These are phyloP conservation scores for Lepidium didymum DNA, from an alignment of 345 rosid genomes.

Conservation along the genomic window DNA sequence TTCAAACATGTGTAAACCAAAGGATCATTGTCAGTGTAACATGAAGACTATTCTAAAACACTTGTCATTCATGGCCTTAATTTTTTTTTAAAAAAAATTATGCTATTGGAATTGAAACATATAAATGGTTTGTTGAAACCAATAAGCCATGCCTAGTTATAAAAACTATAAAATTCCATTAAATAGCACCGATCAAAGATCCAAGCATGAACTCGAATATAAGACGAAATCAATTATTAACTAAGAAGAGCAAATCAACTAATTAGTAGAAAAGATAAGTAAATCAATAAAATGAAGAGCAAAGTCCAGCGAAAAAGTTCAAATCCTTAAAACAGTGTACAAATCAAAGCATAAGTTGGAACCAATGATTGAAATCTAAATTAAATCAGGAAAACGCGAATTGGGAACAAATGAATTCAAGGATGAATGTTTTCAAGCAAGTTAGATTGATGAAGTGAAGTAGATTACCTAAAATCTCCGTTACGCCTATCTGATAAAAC, in stretches of 20 bases:
- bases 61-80: no score
- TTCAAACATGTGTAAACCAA: neutral
- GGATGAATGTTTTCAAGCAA: neutral
- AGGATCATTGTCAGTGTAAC: neutral
- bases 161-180: neutral
- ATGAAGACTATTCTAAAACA: no score
- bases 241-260: neutral
- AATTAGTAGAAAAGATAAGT: neutral
- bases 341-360: neutral
- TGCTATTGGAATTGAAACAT: no score
- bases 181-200: constrained; percentile 5
- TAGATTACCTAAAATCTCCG: constrained; percentile 20
- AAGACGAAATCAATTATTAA: neutral
- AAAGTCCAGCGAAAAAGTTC: neutral
- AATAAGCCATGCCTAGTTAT: neutral
- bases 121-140: no score
- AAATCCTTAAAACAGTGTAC: neutral
- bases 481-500: constrained; percentile 15
- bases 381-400: neutral
- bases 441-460: neutral
- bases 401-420: neutral
- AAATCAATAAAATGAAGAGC: neutral
- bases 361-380: constrained; percentile 9
- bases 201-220: neutral
- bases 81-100: no score